Conservation (phyloP, 2,329 filamentous ascomycete genomes). For the Alternaria angustiovoidea region DNA sequence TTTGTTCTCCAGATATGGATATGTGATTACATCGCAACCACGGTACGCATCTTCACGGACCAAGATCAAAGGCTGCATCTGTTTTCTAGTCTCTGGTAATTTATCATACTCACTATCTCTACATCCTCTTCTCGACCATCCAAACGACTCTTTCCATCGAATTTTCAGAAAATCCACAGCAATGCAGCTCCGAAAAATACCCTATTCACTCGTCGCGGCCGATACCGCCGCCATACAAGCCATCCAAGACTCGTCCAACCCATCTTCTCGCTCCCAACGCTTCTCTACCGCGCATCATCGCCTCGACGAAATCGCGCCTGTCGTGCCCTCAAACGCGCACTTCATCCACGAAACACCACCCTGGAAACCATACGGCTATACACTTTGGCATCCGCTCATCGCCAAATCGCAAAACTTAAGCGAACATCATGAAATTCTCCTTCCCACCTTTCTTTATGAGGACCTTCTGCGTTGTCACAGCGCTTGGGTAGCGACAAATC, state of each 20-base stretch:
- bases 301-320: slow-evolving; percentile 10
- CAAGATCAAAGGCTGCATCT: not conserved
- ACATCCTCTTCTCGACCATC: not conserved
- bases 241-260: slow-evolving; percentile 13
- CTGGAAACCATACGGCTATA: slow-evolving; percentile 50
- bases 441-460: slow-evolving; percentile 33
- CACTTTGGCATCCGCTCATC: slow-evolving; percentile 55
- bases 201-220: slow-evolving; percentile 13
- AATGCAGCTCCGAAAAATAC: slow-evolving; percentile 20
- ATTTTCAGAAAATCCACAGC: not conserved
- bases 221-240: not conserved
- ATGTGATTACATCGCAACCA: not conserved
- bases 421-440: slow-evolving; percentile 25
- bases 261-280: slow-evolving; percentile 16
- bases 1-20: not conserved
- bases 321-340: slow-evolving; percentile 8
- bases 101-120: too few relatives aligned
- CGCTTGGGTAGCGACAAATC: slow-evolving; percentile 9
- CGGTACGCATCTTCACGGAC: not conserved
- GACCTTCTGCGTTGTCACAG: slow-evolving; percentile 39
- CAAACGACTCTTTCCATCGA: not conserved
- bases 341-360: slow-evolving; percentile 25
- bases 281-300: slow-evolving; percentile 24
- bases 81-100: not conserved
- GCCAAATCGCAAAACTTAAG: slow-evolving; percentile 45